Evolutionary conservation across 2,329 filamentous ascomycete genomes (phyloP).

Genomic region (Bipolaris bicolor): DNA sequence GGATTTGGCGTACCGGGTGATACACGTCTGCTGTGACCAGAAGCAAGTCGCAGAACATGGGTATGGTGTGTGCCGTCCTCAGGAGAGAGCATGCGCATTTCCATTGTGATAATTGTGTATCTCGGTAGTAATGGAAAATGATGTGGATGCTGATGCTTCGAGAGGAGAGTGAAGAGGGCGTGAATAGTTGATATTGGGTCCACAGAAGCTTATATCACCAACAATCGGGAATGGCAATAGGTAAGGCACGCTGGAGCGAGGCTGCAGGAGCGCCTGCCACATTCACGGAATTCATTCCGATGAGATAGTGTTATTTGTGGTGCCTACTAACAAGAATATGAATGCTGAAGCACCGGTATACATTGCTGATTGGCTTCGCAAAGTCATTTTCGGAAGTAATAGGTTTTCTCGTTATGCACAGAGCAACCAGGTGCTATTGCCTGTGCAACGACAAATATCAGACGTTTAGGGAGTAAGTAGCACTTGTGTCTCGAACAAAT

Average conservation of each 20-base stretch:
- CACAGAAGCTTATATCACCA: background rate
- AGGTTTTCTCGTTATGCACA: background rate
- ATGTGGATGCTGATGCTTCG: slow-evolving; percentile 9
- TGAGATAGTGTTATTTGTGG: background rate
- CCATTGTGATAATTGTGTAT: slow-evolving; percentile 12
- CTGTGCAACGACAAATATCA: too few species aligned
- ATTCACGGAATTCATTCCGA: background rate
- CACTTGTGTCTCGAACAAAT: too few species aligned
- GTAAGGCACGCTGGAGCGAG: background rate
- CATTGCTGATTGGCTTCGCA: too few species aligned
- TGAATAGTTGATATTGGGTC: background rate
- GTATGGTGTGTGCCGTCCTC: background rate
- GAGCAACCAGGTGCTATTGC: too few species aligned
- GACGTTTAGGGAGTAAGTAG: too few species aligned
- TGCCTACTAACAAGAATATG: background rate
- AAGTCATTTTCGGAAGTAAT: background rate
- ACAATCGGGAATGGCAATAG: background rate
- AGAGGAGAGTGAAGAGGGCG: background rate
- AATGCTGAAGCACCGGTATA: background rate
- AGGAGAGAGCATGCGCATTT: background rate
- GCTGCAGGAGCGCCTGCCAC: background rate
- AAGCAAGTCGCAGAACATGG: background rate
- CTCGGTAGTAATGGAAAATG: slow-evolving; percentile 22
- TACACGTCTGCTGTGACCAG: background rate
- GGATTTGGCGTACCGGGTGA: background rate